Conservation (phyloP, 2,329 filamentous ascomycete genomes). For the Bipolaris victoriae region DNA sequence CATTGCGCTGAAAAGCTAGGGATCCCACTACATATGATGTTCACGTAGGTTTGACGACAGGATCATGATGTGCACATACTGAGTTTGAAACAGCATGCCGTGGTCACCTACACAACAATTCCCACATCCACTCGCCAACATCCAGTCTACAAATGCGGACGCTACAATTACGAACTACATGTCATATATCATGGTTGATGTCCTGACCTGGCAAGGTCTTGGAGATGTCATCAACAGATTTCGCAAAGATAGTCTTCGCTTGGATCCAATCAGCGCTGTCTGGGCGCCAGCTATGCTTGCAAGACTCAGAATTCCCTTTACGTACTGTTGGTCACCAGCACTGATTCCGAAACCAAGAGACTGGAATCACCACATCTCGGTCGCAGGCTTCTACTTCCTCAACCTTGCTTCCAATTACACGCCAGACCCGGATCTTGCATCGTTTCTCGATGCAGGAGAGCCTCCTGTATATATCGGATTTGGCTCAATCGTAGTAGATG, state of each 20-base stretch:
- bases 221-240: conserved; percentile 93
- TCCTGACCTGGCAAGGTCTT: conserved; percentile 91
- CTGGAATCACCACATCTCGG: conserved; percentile 51
- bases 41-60: conserved; percentile 66
- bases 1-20: conserved; percentile 78
- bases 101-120: conserved; percentile 87
- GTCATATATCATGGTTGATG: conserved; percentile 83
- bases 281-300: conserved; percentile 82
- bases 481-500: conserved; percentile 52
- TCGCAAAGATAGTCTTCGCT: conserved; percentile 72
- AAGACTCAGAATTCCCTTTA: conserved; percentile 79
- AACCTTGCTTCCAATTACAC: conserved; percentile 49
- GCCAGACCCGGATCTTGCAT: conserved; percentile 48
- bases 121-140: conserved; percentile 83
- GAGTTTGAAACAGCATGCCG: conserved; percentile 67
- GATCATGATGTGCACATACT: neutral
- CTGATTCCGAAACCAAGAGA: conserved; percentile 56
- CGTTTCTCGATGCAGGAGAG: conserved; percentile 48
- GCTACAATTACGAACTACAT: conserved; percentile 80
- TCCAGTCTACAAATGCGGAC: conserved; percentile 77
- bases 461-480: conserved; percentile 53
- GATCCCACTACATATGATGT: conserved; percentile 83
- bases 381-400: conserved; percentile 52
- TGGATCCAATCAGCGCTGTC: conserved; percentile 79
- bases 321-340: conserved; percentile 77